Conservation (phyloP, 2,329 filamentous ascomycete species). For the Tricladium varicosporioides region DNA sequence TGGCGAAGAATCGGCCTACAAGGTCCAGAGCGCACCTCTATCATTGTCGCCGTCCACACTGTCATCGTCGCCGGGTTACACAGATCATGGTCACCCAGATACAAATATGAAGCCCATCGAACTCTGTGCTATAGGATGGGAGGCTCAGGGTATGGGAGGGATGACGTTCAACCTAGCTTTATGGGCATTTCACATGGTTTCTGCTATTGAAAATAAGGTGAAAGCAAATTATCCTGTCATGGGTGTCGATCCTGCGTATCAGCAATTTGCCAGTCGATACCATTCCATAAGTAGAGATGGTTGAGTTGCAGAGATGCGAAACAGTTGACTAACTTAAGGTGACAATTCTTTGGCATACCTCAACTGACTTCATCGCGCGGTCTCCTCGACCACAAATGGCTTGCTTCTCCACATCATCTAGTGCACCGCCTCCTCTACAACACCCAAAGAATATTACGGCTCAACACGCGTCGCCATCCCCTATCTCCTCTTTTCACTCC, state of each 20-base stretch:
- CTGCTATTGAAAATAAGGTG: not conserved
- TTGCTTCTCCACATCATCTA: not conserved
- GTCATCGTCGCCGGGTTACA: not conserved
- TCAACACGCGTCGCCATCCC: no score
- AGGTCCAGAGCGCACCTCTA: not conserved
- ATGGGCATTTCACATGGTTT: not conserved
- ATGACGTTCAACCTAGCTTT: not conserved
- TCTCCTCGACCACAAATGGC: not conserved
- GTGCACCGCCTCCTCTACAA: not conserved
- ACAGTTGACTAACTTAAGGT: not conserved
- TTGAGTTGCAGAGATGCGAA: not conserved
- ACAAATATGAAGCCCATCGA: not conserved
- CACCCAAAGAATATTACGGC: no score
- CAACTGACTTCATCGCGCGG: not conserved
- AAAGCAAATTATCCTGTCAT: not conserved
- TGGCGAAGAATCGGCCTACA: not conserved
- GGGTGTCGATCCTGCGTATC: not conserved
- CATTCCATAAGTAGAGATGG: not conserved
- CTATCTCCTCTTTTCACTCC: no score
- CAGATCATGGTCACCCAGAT: not conserved
- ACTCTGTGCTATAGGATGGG: not conserved
- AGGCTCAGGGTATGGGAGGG: not conserved
- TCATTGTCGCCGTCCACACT: not conserved
- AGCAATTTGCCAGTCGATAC: not conserved
- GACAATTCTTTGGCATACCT: not conserved